A percentile compares a stretch with the other conserved stretches of the same genome.
phyloP scores from a whole-genome alignment of 495 filamentous ascomycete species.

The Podospora didyma region DNA sequence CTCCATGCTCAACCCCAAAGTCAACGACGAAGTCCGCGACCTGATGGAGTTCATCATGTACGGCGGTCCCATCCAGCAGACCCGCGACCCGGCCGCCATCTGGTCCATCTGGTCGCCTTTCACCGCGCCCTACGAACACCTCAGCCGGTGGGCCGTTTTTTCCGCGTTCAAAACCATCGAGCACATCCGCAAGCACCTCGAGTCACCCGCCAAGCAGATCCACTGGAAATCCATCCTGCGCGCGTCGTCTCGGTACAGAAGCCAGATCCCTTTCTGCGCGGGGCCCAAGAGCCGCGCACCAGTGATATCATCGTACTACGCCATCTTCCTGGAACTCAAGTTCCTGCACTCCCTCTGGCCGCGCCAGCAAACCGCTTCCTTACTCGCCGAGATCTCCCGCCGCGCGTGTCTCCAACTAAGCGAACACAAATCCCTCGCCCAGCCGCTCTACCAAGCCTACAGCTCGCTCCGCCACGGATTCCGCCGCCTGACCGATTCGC shows the following conservation, averaged over 20 bases:
- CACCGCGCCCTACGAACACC: constrained; percentile 7
- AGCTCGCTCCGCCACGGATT: constrained; percentile 60
- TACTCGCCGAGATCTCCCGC: constrained; percentile 62
- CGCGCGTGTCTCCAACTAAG: constrained; percentile 48
- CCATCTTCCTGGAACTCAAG: constrained; percentile 59
- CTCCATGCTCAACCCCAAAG: neutral
- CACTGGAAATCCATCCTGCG: constrained; percentile 34
- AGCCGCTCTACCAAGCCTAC: constrained; percentile 53
- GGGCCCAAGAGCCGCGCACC: constrained; percentile 57
- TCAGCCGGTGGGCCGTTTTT: constrained; percentile 7
- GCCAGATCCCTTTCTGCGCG: constrained; percentile 65
- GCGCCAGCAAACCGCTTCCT: constrained; percentile 36
- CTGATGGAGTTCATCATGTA: constrained; percentile 2
- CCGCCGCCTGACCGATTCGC: constrained; percentile 45
- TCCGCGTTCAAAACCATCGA: constrained; percentile 1
- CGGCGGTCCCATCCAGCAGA: neutral
- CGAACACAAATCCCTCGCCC: constrained; percentile 47
- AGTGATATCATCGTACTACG: constrained; percentile 42
- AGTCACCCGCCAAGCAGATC: neutral
- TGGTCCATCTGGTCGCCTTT: neutral
- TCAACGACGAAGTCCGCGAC: neutral
- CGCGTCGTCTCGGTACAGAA: constrained; percentile 62
- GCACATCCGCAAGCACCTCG: constrained; percentile 1
- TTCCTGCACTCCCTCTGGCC: constrained; percentile 55
- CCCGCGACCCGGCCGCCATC: neutral